phyloP scores from a whole-genome alignment of 805 yeast genomes.

The Saturnispora mendoncae region DNA sequence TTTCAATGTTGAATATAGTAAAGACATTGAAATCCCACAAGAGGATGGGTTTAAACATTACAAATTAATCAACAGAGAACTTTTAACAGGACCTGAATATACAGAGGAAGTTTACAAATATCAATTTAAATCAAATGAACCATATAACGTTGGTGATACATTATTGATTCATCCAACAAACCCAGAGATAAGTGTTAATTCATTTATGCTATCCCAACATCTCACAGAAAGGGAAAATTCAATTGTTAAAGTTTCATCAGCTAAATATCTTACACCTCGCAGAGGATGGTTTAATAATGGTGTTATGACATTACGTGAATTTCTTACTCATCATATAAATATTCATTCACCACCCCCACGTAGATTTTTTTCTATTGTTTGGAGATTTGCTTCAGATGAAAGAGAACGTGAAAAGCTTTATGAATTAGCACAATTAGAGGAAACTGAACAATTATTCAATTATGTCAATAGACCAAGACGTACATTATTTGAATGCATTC shows the following conservation, averaged over 20 bases:
- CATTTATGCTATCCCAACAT: constrained; percentile 56
- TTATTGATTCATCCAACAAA: constrained; percentile 70
- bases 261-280: constrained; percentile 29
- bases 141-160: constrained; percentile 69
- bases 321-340: constrained; percentile 75
- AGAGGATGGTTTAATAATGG: constrained; percentile 50
- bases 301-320: constrained; percentile 54
- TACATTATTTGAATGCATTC: constrained; percentile 71
- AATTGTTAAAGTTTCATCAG: constrained; percentile 31
- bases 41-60: not conserved
- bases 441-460: constrained; percentile 74
- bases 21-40: not conserved
- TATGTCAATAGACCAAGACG: constrained; percentile 92
- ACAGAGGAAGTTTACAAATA: constrained; percentile 69
- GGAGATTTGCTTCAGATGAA: constrained; percentile 69
- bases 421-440: constrained; percentile 66
- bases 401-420: constrained; percentile 66
- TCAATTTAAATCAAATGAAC: constrained; percentile 19
- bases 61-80: not conserved
- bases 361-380: constrained; percentile 63
- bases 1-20: not conserved
- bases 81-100: constrained; percentile 58
- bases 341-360: constrained; percentile 75
- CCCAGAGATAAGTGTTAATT: constrained; percentile 51
- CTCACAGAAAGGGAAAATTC: constrained; percentile 70